Percentiles rank a stretch among this genome's conserved stretches.
Conservation (phyloP, 176 grass and related monocot genomes). For the Avena atlantica region DNA sequence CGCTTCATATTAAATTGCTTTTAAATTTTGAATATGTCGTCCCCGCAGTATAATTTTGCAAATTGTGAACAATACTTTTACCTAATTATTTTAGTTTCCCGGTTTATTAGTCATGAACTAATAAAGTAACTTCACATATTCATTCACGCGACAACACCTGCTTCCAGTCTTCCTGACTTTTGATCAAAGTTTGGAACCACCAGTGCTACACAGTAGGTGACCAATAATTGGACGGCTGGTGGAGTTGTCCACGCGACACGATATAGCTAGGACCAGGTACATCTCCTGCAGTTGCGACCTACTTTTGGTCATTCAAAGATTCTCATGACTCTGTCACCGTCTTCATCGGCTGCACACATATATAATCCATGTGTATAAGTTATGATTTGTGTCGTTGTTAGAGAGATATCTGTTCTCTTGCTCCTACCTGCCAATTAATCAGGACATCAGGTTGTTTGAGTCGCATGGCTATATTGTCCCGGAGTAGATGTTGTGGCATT, state of each 20-base stretch:
- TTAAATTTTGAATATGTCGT: too few species aligned
- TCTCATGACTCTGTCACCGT: not conserved
- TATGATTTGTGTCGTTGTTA: not conserved
- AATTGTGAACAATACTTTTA: too few species aligned
- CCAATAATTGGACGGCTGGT: not conserved
- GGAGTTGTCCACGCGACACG: not conserved
- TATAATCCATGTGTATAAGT: not conserved
- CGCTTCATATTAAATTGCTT: too few species aligned
- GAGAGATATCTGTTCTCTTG: not conserved
- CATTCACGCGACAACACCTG: not conserved
- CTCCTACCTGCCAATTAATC: not conserved
- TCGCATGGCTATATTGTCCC: not conserved
- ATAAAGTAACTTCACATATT: not conserved
- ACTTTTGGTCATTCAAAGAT: constrained; percentile 32
- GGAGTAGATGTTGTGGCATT: not conserved
- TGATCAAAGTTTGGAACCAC: not conserved
- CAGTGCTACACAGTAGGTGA: not conserved
- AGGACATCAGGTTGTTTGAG: constrained; percentile 11
- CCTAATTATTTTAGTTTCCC: not conserved
- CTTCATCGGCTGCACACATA: not conserved
- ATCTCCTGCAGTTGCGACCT: not conserved
- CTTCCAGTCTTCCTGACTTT: not conserved
- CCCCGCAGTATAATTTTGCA: too few species aligned
- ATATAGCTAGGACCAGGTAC: not conserved
- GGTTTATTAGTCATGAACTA: not conserved